A percentile compares a stretch with the other conserved stretches of the same genome.
Conservation (phyloP, 2,329 filamentous ascomycete genomes). For the Lecanosticta acicola region DNA sequence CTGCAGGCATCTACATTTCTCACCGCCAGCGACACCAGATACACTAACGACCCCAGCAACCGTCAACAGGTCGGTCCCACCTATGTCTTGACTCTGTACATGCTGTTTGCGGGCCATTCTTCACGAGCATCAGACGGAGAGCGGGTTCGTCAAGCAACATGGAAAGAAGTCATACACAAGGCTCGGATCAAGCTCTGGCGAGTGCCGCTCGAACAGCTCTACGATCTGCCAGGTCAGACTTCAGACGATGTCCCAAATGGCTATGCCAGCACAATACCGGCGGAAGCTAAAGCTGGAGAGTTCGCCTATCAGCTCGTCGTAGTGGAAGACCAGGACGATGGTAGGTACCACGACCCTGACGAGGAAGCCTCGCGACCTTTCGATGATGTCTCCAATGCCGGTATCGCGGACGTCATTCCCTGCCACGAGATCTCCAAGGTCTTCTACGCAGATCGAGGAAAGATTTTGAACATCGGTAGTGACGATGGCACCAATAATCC, state of each 20-base stretch:
- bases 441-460: conserved; percentile 87
- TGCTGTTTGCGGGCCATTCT: conserved; percentile 82
- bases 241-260: conserved; percentile 26
- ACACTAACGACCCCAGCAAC: conserved; percentile 56
- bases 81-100: conserved; percentile 85
- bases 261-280: conserved; percentile 28
- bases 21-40: conserved; percentile 79
- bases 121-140: conserved; percentile 51
- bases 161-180: conserved; percentile 97
- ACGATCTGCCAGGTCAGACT: conserved; percentile 37
- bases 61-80: conserved; percentile 79
- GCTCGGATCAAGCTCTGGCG: conserved; percentile 74
- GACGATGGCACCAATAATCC: conserved; percentile 66
- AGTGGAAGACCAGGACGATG: conserved; percentile 74
- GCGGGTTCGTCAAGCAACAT: conserved; percentile 62
- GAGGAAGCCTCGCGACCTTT: conserved; percentile 55
- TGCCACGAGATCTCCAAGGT: conserved; percentile 79
- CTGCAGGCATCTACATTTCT: conserved; percentile 90
- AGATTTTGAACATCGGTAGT: conserved; percentile 75
- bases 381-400: conserved; percentile 57
- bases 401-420: conserved; percentile 61
- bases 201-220: conserved; percentile 54
- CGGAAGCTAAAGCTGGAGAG: conserved; percentile 44
- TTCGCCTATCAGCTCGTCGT: conserved; percentile 78
- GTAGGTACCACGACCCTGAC: conserved; percentile 61